Percentiles rank a stretch among this genome's conserved stretches.
phyloP scores from a whole-genome alignment of 164 flowering plant genomes.

The Aristolochia fimbriata region DNA sequence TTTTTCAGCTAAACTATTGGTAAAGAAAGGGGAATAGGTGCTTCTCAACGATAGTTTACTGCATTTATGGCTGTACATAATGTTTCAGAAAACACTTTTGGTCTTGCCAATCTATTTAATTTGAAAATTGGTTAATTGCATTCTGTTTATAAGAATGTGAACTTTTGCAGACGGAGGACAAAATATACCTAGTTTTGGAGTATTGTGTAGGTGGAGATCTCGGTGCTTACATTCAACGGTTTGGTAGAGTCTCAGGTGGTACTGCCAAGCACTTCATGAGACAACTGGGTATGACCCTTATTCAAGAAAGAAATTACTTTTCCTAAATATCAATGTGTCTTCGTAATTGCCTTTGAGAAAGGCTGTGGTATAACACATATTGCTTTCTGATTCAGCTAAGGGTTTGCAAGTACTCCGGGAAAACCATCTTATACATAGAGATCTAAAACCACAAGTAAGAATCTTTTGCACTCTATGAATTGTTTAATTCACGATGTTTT shows the following conservation, averaged over 20 bases:
- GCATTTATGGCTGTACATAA: too few species aligned
- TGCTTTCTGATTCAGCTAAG: conserved; percentile 25
- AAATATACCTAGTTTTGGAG: conserved; percentile 46
- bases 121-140: background rate
- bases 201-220: conserved; percentile 55
- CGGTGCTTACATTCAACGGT: conserved; percentile 34
- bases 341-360: background rate
- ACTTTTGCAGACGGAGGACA: conserved; percentile 26
- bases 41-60: too few species aligned
- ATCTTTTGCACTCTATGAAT: background rate
- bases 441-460: conserved; percentile 48
- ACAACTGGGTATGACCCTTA: conserved; percentile 34
- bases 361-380: background rate
- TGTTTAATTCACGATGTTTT: background rate
- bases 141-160: background rate
- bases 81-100: too few species aligned
- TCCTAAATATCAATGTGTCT: too few species aligned
- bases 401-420: conserved; percentile 50
- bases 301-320: too few species aligned
- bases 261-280: conserved; percentile 50
- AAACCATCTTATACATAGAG: conserved; percentile 48
- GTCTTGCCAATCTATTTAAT: background rate
- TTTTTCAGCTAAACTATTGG: too few species aligned
- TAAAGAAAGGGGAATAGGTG: too few species aligned
- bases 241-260: conserved; percentile 35